Conservation (phyloP, 2,329 filamentous ascomycete species). For the Aureobasidium musti region DNA sequence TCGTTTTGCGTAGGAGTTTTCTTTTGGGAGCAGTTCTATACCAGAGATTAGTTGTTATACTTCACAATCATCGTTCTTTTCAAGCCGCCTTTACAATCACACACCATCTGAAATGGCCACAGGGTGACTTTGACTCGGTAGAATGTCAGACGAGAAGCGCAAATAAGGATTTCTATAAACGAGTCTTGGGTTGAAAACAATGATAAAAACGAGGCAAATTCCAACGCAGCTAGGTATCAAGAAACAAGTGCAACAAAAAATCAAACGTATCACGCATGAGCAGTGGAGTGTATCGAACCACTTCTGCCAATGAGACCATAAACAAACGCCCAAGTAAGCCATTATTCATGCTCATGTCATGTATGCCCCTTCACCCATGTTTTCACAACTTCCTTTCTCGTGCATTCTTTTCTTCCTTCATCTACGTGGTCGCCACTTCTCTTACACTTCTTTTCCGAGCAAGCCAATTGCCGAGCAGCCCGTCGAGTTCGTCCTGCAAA, state of each 20-base stretch:
- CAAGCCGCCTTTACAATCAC: not conserved
- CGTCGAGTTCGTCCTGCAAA: conserved; percentile 71
- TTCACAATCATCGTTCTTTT: not conserved
- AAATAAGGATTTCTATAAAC: not conserved
- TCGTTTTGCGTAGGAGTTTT: not conserved
- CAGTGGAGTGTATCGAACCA: not conserved
- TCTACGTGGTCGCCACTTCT: not conserved
- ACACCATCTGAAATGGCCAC: not conserved
- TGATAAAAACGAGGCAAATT: not conserved
- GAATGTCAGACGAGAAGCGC: too few species aligned
- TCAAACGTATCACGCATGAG: not conserved
- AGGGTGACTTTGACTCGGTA: not conserved
- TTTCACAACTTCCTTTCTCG: not conserved
- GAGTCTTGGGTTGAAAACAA: not conserved
- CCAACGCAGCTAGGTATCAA: conserved; percentile 8
- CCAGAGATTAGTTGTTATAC: not conserved
- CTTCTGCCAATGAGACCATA: not conserved
- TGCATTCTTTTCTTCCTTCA: not conserved
- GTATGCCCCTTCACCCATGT: not conserved
- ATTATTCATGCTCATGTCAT: conserved; percentile 17
- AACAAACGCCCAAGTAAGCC: conserved; percentile 1
- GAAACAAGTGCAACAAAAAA: not conserved
- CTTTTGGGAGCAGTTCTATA: not conserved
- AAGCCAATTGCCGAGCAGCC: conserved; percentile 40
- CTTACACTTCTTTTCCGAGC: conserved; percentile 6